Percentiles rank a stretch among this genome's conserved stretches.
phyloP scores from a whole-genome alignment of 192 early-diverging fungal species.

The Coemansia aciculifera region DNA sequence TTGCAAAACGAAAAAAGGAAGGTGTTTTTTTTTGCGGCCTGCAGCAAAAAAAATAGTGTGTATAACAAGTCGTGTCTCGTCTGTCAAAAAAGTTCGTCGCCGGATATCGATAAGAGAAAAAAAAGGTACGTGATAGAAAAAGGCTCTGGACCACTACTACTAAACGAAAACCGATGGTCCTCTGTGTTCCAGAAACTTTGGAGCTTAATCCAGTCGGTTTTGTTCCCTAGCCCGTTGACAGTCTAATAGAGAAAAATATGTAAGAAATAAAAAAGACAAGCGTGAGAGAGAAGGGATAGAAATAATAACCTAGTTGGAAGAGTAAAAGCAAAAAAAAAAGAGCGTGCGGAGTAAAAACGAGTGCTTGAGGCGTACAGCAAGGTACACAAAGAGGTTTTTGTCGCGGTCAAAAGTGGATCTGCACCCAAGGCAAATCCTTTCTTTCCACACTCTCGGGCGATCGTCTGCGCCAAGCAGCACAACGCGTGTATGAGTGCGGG shows the following conservation, averaged over 20 bases:
- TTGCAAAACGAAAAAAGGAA: background rate
- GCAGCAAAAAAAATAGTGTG: background rate
- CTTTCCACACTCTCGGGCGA: background rate
- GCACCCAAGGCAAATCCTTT: background rate
- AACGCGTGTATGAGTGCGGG: background rate
- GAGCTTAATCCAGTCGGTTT: background rate
- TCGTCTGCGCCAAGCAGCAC: background rate
- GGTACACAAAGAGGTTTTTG: too few relatives aligned
- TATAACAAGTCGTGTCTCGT: background rate
- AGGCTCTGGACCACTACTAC: background rate
- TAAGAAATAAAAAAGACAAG: background rate
- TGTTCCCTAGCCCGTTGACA: background rate
- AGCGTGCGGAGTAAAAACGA: constrained; percentile 5
- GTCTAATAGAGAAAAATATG: constrained; percentile 6
- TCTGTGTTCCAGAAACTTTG: background rate
- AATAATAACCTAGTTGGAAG: constrained; percentile 10
- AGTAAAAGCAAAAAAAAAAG: constrained; percentile 2
- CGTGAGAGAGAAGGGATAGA: background rate
- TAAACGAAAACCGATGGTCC: background rate
- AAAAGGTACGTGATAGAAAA: background rate
- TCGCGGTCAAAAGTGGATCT: background rate
- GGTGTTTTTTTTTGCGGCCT: background rate
- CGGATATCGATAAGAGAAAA: background rate
- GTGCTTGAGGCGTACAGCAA: background rate
- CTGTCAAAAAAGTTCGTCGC: background rate